Evolutionary conservation across 768 basidiomycete genomes (phyloP), one percentile per base, ranked within the genome.

Genomic region (Strobilomyces confusus): DNA sequence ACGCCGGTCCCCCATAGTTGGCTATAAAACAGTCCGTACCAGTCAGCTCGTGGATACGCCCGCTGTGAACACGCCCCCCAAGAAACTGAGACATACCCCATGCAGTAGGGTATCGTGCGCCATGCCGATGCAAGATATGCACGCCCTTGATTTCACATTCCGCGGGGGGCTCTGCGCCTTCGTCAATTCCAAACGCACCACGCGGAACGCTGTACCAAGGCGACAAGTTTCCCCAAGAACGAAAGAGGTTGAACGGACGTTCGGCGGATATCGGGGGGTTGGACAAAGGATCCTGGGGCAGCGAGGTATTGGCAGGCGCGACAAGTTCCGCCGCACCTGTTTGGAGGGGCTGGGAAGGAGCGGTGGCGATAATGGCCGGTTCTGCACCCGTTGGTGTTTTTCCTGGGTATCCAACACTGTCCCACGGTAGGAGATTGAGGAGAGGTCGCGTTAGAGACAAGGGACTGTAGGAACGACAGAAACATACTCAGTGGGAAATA

Each of bases 41-140:
- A n/a, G 26, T 52, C 44, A 51, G 52, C n/a, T 34, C 32, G 42
- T 26, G 12, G 1, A 51, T 19, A 17, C 12, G 1, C 23, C n/a
- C 14, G 56, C 17, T 9, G 26, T 19, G 22, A 11, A 5, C 30
- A 13, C 25, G 4, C 23, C 20, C 20, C 3, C 25, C 9, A 33
- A 4, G 20, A 22, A 17, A 40, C 37, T 14, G 19, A 43, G 1
- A 77, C 81, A 62, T 60, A 86, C 86, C 71, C 74, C 75, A 83
- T 9, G 76, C 76, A 1, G 86, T 88, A 14, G 86, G 82, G 66
- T 84, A 86, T 29, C 87, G 76, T 1, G 90, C 89, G 20, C 91
- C 92, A 65, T 93, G 91, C 29, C 91, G 76, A 66, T 92, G 90
- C 63, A 93, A 68, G 55, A 92, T 71, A 68, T 92, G 89, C 56